Base-by-base conservation (phyloP, 2,329 filamentous ascomycete genomes). In the Talaromyces sp. region DNA sequence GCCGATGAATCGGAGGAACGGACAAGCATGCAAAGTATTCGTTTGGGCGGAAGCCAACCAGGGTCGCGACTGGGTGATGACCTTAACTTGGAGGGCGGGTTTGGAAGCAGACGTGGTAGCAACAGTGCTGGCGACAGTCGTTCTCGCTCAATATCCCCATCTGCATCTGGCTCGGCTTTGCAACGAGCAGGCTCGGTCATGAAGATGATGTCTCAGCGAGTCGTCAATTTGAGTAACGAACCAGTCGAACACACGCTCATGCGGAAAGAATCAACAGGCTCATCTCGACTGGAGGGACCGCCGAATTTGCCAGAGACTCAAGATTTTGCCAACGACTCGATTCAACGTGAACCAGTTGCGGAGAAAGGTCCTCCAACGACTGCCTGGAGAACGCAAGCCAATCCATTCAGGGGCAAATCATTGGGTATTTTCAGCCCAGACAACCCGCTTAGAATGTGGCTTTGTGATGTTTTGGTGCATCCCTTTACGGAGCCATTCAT, bases 211-310 rank as follows among this genome's bases (percentile, higher is more conserved):
- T 98, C 96, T 32, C 93, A 97, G 78, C 91, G 95, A 79, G 93
- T 99, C 59, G 95, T 99, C 70, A 98, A 98, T 71, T 85, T 99
- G 68, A 96, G 92, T 76, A 96, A 96, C 71, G 95, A 98, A 69
- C 89, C 88, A 4, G 81, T 93, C 17, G 91, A 96, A 72, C 86
- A 89, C 64, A 86, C 85, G 56, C 82, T 87, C 26, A 82, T 85
- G 49, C 82, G 78, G 80, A 79, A 87, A 79, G 73, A 74, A 60
- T 71, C 69, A 14, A 66, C 87, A 78, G 67, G 81, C 77, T 66
- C 83, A 75, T 71, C 80, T 64, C 70, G 83, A 77, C 70, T 84
- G 71, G 70, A 85, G 59, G 81, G 75, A 55, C 81, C 83, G 1
- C 80, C 81, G 24, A 71, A 73, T 61, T 79, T 84, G 29, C 80